Conservation (phyloP, 192 early-diverging fungal genomes). For the Chytriomyces confervae region DNA sequence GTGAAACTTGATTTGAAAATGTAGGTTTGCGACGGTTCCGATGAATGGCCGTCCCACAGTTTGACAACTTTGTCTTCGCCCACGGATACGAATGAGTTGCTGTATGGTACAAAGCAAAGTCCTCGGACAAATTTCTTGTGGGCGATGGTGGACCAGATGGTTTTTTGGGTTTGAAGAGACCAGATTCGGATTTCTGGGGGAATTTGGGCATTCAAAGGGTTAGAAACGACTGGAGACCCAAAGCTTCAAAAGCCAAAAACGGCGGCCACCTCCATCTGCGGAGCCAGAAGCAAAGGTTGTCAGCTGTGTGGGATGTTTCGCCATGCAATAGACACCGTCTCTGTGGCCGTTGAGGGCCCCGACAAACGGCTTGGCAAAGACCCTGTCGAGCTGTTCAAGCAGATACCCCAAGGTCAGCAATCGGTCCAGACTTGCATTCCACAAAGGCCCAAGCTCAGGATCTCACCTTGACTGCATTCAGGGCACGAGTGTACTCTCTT, state of each 20-base stretch:
- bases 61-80: constrained; percentile 94
- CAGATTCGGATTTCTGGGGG: constrained; percentile 84
- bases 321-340: constrained; percentile 94
- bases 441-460: too few species aligned
- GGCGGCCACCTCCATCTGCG: constrained; percentile 80
- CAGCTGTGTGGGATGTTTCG: constrained; percentile 89
- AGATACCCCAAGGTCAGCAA: too few species aligned
- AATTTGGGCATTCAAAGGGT: neutral
- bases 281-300: constrained; percentile 86
- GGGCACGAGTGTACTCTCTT: constrained; percentile 92
- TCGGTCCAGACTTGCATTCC: too few species aligned
- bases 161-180: constrained; percentile 78
- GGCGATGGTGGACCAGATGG: constrained; percentile 71
- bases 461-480: constrained; percentile 81
- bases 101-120: constrained; percentile 71
- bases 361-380: constrained; percentile 98
- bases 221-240: neutral
- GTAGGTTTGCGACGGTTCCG: constrained; percentile 69
- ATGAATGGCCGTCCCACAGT: constrained; percentile 78
- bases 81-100: constrained; percentile 82
- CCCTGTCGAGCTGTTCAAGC: constrained; percentile 66
- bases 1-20: constrained; percentile 79
- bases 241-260: neutral
- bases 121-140: constrained; percentile 92
- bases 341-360: constrained; percentile 87